Base-by-base conservation (phyloP, 495 filamentous ascomycete genomes). In the Penicillium macrosclerotiorum region DNA sequence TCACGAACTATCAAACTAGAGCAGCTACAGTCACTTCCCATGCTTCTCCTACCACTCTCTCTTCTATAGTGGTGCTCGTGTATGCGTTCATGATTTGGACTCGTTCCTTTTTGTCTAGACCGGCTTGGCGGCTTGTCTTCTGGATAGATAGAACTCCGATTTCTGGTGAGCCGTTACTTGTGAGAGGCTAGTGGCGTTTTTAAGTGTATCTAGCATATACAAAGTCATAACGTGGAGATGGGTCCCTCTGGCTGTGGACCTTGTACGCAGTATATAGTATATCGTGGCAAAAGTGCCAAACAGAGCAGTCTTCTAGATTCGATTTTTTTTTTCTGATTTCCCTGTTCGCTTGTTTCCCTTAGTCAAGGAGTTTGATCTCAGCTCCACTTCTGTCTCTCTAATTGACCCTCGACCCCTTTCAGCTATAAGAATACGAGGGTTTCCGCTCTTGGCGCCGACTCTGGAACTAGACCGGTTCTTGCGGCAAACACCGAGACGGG, bases 401-500 rank as follows among this genome's bases (percentile, higher is more conserved):
- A 46, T 51, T 43, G 31, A n/a, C 32, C 30, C 17, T 12, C 8
- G n/a, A n/a, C n/a, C 25, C 9, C 37, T 37, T 52, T 20, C 24
- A 52, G 49, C 20, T 8, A n/a, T n/a, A 52, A 32, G 23, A 20
- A 48, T 52, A 52, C 44, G 37, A 45, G 18, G n/a, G n/a, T n/a
- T 40, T 42, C 48, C 43, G 48, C 52, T 16, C 34, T 45, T 40
- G 36, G 45, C 49, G 35, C 40, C 13, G 37, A 23, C 37, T 22
- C 13, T 39, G 34, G 30, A 35, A 25, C 37, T 49, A 49, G 22
- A 13, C 33, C 24, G 4, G 19, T 49, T 47, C 24, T 13, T 27
- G 26, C 8, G 5, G 5, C 25, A 27, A 27, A 5, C 25, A 11
- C 25, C 25, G 25, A 5, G 25, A 27, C n/a, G n/a, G n/a, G n/a